These are phyloP conservation scores for Priceomyces castillae DNA, from an alignment of 805 yeast species.

Conservation along the genomic window DNA sequence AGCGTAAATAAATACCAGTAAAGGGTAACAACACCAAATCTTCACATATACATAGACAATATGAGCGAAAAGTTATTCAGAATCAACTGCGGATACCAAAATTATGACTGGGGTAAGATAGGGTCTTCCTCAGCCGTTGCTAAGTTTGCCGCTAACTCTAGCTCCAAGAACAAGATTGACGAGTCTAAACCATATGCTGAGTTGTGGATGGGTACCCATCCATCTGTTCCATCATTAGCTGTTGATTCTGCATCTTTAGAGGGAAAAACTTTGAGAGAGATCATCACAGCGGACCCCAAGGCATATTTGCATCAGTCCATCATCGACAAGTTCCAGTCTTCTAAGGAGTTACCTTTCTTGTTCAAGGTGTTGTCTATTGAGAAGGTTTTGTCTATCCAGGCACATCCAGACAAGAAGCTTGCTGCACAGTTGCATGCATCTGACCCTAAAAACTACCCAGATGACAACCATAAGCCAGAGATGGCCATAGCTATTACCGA, in stretches of 20 bases:
- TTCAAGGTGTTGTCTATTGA: slow-evolving; percentile 92
- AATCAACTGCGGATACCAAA: slow-evolving; percentile 62
- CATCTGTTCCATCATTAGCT: slow-evolving; percentile 76
- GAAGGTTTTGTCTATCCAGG: slow-evolving; percentile 93
- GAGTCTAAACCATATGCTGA: slow-evolving; percentile 91
- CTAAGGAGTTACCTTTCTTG: slow-evolving; percentile 79
- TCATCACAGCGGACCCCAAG: slow-evolving; percentile 59
- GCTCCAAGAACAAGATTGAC: slow-evolving; percentile 58
- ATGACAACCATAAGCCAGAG: slow-evolving; percentile 98
- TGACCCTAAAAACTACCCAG: slow-evolving; percentile 95
- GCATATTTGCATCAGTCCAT: slow-evolving; percentile 57
- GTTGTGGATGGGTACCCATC: slow-evolving; percentile 99
- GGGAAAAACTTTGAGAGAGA: slow-evolving; percentile 62
- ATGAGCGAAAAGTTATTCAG: slow-evolving; percentile 34
- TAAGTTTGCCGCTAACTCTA: slow-evolving; percentile 70
- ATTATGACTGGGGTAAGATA: slow-evolving; percentile 85
- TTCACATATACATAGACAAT: background rate
- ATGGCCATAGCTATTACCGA: slow-evolving; percentile 97
- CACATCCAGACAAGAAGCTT: slow-evolving; percentile 91
- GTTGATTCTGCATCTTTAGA: slow-evolving; percentile 35
- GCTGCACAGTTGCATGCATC: slow-evolving; percentile 70
- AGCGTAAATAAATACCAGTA: no score
- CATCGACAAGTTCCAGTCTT: slow-evolving; percentile 62
- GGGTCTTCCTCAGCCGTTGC: slow-evolving; percentile 90
- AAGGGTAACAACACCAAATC: no score